Conservation (phyloP, 495 filamentous ascomycete species). For the Evansstolkia leycettana region DNA sequence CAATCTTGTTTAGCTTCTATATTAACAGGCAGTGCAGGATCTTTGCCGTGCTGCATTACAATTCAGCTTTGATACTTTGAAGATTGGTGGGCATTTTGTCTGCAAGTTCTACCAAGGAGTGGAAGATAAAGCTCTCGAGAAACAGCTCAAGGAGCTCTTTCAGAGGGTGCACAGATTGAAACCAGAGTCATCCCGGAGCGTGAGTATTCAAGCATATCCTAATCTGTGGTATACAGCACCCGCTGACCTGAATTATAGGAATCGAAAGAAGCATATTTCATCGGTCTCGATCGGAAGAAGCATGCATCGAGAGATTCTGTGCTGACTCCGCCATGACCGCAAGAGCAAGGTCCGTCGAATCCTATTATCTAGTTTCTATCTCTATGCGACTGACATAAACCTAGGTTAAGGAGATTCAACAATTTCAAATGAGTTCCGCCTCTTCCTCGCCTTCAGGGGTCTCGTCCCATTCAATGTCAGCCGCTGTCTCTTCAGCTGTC, state of each 20-base stretch:
- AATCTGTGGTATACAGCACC: background rate
- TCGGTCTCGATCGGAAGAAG: slow-evolving; percentile 48
- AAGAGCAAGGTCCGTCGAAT: too few relatives aligned
- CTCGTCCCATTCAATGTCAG: slow-evolving; percentile 50
- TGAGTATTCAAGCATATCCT: slow-evolving; percentile 25
- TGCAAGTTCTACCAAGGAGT: slow-evolving; percentile 95
- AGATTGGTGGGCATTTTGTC: slow-evolving; percentile 71
- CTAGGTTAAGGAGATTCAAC: background rate
- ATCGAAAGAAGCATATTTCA: slow-evolving; percentile 80
- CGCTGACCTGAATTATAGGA: slow-evolving; percentile 44
- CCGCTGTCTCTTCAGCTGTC: slow-evolving; percentile 56
- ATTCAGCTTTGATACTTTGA: slow-evolving; percentile 78
- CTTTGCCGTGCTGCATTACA: slow-evolving; percentile 73
- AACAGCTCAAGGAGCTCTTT: slow-evolving; percentile 60
- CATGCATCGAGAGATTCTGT: slow-evolving; percentile 5
- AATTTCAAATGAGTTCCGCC: slow-evolving; percentile 15
- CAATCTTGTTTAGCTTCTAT: background rate
- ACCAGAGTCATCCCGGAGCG: slow-evolving; percentile 76
- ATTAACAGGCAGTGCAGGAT: slow-evolving; percentile 43
- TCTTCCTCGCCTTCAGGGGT: slow-evolving; percentile 38
- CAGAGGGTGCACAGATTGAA: slow-evolving; percentile 71
- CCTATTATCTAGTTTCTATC: too few relatives aligned
- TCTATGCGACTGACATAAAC: too few relatives aligned
- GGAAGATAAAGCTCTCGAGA: slow-evolving; percentile 71
- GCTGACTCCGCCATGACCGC: background rate